phyloP scores from a whole-genome alignment of 768 basidiomycete species.

The Russula abietina region DNA sequence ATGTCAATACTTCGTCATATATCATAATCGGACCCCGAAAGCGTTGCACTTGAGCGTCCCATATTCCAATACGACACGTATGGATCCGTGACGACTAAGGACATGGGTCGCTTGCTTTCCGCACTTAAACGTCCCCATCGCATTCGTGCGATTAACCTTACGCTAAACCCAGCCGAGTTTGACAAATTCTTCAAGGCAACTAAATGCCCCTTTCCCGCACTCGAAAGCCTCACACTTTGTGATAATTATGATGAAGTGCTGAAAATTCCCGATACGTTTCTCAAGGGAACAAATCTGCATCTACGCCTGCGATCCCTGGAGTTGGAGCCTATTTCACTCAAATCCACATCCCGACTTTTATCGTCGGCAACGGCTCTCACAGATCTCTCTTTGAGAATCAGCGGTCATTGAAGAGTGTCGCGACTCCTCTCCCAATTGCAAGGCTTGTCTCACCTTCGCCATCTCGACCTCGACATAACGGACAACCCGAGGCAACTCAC shows the following conservation, averaged over 20 bases:
- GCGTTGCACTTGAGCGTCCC: too few species aligned
- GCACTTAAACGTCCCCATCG: neutral
- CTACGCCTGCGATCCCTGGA: neutral
- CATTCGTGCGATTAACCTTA: neutral
- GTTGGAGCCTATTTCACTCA: neutral
- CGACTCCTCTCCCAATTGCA: neutral
- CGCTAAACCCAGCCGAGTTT: too few species aligned
- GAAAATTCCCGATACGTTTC: neutral
- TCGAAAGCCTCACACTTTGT: neutral
- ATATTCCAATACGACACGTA: neutral
- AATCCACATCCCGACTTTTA: neutral
- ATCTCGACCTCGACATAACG: neutral
- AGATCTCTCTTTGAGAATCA: neutral
- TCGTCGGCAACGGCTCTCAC: neutral
- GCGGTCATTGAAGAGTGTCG: too few species aligned
- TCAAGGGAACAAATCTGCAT: neutral
- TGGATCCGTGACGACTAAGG: neutral
- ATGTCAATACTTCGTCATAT: too few species aligned
- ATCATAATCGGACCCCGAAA: too few species aligned
- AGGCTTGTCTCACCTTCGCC: neutral
- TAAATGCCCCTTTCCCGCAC: neutral
- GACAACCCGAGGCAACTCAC: too few species aligned
- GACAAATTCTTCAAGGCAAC: neutral
- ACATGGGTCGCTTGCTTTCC: neutral
- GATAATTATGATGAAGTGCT: accelerated